Conservation (phyloP, 495 filamentous ascomycete genomes). For the Daldinia bambusicola region DNA sequence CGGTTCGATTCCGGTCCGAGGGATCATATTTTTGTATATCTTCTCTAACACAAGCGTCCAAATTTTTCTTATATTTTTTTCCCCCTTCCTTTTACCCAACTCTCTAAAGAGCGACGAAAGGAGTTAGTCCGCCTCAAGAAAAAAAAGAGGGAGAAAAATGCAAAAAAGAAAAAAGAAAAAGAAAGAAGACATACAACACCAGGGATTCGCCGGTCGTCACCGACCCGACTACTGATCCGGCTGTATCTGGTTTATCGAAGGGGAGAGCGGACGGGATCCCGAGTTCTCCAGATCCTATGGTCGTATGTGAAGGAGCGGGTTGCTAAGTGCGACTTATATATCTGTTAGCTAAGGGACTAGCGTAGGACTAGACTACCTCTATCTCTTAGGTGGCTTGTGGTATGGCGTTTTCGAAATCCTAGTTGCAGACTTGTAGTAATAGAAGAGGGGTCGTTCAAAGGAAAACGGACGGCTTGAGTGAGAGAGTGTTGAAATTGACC, state of each 20-base stretch:
- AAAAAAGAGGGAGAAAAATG: background rate
- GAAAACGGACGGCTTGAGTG: background rate
- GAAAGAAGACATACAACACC: slow-evolving; percentile 56
- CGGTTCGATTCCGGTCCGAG: slow-evolving; percentile 39
- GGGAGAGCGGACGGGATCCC: slow-evolving; percentile 63
- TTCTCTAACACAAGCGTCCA: too few relatives aligned
- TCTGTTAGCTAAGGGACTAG: background rate
- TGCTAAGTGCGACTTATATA: background rate
- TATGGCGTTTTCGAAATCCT: too few relatives aligned
- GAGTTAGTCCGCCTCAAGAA: background rate
- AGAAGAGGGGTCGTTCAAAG: background rate
- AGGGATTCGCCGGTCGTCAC: slow-evolving; percentile 54
- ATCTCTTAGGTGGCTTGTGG: too few relatives aligned
- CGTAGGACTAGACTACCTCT: background rate
- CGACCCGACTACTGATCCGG: slow-evolving; percentile 59
- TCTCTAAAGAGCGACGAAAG: too few relatives aligned
- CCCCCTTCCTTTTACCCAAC: too few relatives aligned
- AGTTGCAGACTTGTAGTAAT: background rate
- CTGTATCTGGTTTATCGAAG: slow-evolving; percentile 50
- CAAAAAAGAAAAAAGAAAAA: slow-evolving; percentile 22
- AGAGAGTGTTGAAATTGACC: background rate
- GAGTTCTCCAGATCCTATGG: slow-evolving; percentile 58
- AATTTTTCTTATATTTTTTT: background rate
- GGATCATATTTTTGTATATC: slow-evolving; percentile 24
- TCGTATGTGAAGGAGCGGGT: slow-evolving; percentile 48